Conservation (phyloP, 2,329 filamentous ascomycete species). For the Monosporascus ibericus region DNA sequence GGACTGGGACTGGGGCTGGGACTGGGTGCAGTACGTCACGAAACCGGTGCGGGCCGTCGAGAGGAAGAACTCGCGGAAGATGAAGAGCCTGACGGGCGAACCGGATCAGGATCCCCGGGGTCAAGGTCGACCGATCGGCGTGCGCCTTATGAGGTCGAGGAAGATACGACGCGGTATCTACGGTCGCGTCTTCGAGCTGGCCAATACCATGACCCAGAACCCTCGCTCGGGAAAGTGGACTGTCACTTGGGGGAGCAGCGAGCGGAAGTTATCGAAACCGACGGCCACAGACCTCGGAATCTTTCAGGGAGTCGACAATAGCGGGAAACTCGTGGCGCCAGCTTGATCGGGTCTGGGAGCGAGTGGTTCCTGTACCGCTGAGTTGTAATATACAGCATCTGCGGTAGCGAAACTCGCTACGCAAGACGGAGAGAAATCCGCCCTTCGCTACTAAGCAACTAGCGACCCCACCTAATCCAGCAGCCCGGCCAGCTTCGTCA, state of each 20-base stretch:
- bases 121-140: constrained; percentile 24
- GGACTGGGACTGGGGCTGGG: constrained; percentile 32
- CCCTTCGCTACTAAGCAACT: background rate
- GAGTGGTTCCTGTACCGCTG: too few relatives aligned
- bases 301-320: constrained; percentile 40
- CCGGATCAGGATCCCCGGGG: constrained; percentile 30
- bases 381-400: too few relatives aligned
- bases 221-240: constrained; percentile 18
- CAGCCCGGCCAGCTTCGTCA: constrained; percentile 53
- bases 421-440: background rate
- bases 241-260: constrained; percentile 41
- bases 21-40: constrained; percentile 38
- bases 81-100: constrained; percentile 30
- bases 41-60: constrained; percentile 34
- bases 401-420: too few relatives aligned
- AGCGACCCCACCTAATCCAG: constrained; percentile 18
- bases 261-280: constrained; percentile 23
- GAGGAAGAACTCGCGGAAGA: constrained; percentile 26
- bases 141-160: constrained; percentile 31
- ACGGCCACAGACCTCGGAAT: constrained; percentile 32
- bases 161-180: constrained; percentile 43
- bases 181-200: constrained; percentile 20
- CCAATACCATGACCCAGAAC: constrained; percentile 29
- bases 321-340: constrained; percentile 14
- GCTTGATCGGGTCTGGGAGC: background rate